Base-by-base conservation (phyloP, 2,329 filamentous ascomycete genomes). In the Cladorrhinum sp. region DNA sequence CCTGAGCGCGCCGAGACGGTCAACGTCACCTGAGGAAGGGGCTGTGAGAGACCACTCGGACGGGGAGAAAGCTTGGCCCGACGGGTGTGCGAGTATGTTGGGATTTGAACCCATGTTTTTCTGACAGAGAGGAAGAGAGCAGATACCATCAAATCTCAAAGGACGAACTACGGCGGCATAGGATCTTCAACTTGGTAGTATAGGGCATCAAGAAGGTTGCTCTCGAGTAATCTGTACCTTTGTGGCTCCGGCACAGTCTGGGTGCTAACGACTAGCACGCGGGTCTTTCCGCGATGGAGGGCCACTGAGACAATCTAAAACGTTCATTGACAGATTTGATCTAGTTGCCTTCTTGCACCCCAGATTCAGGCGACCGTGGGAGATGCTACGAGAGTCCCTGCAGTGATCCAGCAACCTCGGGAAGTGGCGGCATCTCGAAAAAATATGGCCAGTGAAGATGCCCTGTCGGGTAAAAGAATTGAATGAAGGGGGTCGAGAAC, bases 321-420 rank as follows among this genome's bases (percentile, higher is more conserved):
- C 28, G 7, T 42, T 53, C 55, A n/a, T 30, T 39, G 55, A 54
- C 20, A 61, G 61, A 62, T 63, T 58, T 46, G 61, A 63, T 65
- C 61, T 63, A 53, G 59, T 59, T 61, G 61, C 58, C 61, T 63
- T 63, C 42, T 60, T 57, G 28, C 50, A 62, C 61, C 63, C 63
- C 61, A 56, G 63, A 65, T 65, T 63, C 52, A 57, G 24, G 54
- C 39, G 39, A 28, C 54, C n/a, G 33, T 36, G 33, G 33, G 36
- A 55, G 14, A 55, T 12, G 50, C 26, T 30, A 14, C 52, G 16
- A 20, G 21, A 20, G 52, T 36, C 18, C 16, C 52, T 36, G 36
- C 36, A 46, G 53, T 42, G 21, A 46, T 10, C 23, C 53, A 53
- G 63, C 58, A 53, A 55, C 58, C 23, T 57, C 48, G 55, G 33